phyloP scores from a whole-genome alignment of 129 eudicot species.

The Cynara cardunculus region DNA sequence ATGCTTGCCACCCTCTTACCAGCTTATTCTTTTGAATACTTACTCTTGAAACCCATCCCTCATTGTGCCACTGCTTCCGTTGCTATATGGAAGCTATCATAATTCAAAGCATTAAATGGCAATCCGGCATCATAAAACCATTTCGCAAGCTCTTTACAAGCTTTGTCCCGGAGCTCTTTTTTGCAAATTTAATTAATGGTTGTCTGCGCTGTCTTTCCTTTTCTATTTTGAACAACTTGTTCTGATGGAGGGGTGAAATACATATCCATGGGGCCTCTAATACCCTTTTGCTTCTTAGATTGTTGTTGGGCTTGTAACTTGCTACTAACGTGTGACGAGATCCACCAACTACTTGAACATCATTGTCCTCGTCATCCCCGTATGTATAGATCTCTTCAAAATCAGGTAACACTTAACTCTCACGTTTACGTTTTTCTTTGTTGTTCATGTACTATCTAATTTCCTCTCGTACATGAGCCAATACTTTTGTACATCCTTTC shows the following conservation, averaged over 20 bases:
- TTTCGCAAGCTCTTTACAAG: not conserved
- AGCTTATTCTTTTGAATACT: not conserved
- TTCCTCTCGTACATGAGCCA: too few species aligned
- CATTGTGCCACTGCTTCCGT: not conserved
- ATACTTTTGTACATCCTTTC: too few species aligned
- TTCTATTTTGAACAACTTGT: not conserved
- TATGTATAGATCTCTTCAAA: too few species aligned
- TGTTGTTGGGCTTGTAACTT: not conserved
- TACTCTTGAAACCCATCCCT: not conserved
- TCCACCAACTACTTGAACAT: not conserved
- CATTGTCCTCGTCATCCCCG: too few species aligned
- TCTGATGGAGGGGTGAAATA: not conserved
- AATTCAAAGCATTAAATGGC: not conserved
- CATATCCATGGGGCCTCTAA: too few species aligned
- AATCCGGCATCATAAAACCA: not conserved
- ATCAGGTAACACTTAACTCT: too few species aligned
- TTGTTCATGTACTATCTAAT: too few species aligned
- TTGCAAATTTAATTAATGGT: not conserved
- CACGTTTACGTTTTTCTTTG: too few species aligned
- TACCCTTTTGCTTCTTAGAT: not conserved
- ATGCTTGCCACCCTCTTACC: not conserved
- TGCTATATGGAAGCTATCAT: not conserved
- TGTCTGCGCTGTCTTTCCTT: not conserved
- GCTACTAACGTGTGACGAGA: not conserved
- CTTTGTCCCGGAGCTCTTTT: not conserved